phyloP scores from a whole-genome alignment of 805 yeast species.

The Candida gorgasii region DNA sequence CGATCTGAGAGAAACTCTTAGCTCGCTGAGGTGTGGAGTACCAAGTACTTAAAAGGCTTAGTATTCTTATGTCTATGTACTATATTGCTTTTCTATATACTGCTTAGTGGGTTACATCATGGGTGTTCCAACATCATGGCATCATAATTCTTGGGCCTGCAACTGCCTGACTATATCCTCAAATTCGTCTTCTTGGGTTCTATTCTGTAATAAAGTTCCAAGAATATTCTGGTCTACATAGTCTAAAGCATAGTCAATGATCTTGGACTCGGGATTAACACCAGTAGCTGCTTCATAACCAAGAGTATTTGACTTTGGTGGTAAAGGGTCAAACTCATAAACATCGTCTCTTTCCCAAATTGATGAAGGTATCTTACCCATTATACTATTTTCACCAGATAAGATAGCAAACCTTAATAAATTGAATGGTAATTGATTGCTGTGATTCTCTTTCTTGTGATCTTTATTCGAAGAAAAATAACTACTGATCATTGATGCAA shows the following conservation, averaged over 20 bases:
- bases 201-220: conserved; percentile 41
- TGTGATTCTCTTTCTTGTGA: not conserved
- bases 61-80: too few species aligned
- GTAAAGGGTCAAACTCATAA: conserved; percentile 70
- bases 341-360: conserved; percentile 65
- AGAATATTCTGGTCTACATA: conserved; percentile 49
- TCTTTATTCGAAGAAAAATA: conserved; percentile 14
- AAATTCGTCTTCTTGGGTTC: conserved; percentile 28
- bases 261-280: conserved; percentile 15
- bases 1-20: not conserved
- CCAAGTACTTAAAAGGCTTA: conserved; percentile 19
- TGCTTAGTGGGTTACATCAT: too few species aligned
- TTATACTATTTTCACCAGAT: conserved; percentile 68
- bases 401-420: conserved; percentile 66
- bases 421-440: conserved; percentile 53
- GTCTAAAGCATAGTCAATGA: conserved; percentile 36
- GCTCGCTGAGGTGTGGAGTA: not conserved
- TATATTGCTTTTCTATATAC: too few species aligned
- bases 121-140: not conserved
- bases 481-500: conserved; percentile 17
- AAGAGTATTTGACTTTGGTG: conserved; percentile 45
- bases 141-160: conserved; percentile 13
- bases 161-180: conserved; percentile 25
- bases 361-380: conserved; percentile 65
- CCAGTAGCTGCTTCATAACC: conserved; percentile 44